Base-by-base conservation (phyloP, 257 asterid genomes). In the Solanum acaule region DNA sequence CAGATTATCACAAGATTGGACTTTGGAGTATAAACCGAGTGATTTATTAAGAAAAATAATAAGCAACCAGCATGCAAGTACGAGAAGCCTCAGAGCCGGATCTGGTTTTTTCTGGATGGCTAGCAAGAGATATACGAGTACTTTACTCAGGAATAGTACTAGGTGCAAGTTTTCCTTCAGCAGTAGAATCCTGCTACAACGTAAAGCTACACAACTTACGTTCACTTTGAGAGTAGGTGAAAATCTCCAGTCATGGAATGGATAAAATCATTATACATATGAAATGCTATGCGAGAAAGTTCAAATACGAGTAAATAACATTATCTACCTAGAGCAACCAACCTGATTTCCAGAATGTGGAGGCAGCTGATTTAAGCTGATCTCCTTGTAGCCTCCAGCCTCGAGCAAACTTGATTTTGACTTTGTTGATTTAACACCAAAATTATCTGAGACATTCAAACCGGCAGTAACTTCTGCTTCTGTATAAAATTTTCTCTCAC, bases 321-420 rank as follows among this genome's bases (percentile, higher is more conserved):
- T 29, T 46, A 46, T 18, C 86, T 27, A 81, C 86, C 22, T 73
- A 44, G 23, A 40, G 56, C 37, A 46, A 78, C 87, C 73, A 75
- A 91, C 92, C 92, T 92, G 86, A 86, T 86, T 44, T 22, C 72
- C 75, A 59, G 87, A 65, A 44, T 86, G 88, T 67, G 18, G 38
- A 34, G 86, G 78, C 83, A 23, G 63, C 12, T 27, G 52, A 67
- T 61, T 38, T 67, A 76, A 73, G 23, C 49, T 88, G 56, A 85
- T 20, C 78, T 92, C 92, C 40, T 77, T 81, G 73, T 29, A 33
- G 44, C 84, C 75, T 49, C 77, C 77, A 18, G 89, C 89, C 63
- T 79, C 82, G 34, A 67, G 83, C 84, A 78, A 88, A 77, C 86
- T 73, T 46, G 90, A 37, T 70, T 81, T 46, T 8, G 87, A 38